Evolutionary conservation across 805 yeast genomes (phyloP).

Genomic region (Komagataella pastoris): DNA sequence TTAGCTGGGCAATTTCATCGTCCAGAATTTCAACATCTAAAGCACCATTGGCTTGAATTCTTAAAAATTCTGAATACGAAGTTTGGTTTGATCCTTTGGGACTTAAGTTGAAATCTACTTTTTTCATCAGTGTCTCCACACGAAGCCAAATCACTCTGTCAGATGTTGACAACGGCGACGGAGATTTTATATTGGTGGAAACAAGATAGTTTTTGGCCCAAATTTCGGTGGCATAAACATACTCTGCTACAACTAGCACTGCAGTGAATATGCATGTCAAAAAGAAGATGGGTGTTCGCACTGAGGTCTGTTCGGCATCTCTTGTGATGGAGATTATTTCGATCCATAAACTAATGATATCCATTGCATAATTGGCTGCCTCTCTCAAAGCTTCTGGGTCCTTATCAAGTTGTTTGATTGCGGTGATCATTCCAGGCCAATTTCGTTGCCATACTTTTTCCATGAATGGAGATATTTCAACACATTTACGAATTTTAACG

Average conservation of each 20-base stretch:
- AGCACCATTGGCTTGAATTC: slow-evolving; percentile 47
- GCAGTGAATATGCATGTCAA: slow-evolving; percentile 59
- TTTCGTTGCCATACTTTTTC: slow-evolving; percentile 49
- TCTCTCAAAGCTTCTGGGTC: slow-evolving; percentile 57
- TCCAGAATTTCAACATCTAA: slow-evolving; percentile 35
- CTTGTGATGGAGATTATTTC: slow-evolving; percentile 52
- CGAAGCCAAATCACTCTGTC: slow-evolving; percentile 57
- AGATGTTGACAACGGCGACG: slow-evolving; percentile 13
- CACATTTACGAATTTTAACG: slow-evolving; percentile 53
- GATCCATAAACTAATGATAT: slow-evolving; percentile 56
- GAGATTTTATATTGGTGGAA: slow-evolving; percentile 9
- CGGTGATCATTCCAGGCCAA: slow-evolving; percentile 52
- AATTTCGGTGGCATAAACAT: slow-evolving; percentile 40
- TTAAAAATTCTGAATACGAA: slow-evolving; percentile 43
- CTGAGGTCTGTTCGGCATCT: slow-evolving; percentile 53
- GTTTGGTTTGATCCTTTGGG: slow-evolving; percentile 37
- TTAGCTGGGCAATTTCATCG: slow-evolving; percentile 34
- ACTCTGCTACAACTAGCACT: slow-evolving; percentile 49
- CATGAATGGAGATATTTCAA: slow-evolving; percentile 49
- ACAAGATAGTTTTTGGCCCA: slow-evolving; percentile 27
- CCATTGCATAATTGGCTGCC: slow-evolving; percentile 42
- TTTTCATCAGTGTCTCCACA: slow-evolving; percentile 44
- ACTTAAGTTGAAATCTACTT: slow-evolving; percentile 44
- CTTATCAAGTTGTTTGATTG: slow-evolving; percentile 28
- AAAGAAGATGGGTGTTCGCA: slow-evolving; percentile 66